Conservation (phyloP, 2,329 filamentous ascomycete genomes). For the Calonectria pseudoreteaudii region DNA sequence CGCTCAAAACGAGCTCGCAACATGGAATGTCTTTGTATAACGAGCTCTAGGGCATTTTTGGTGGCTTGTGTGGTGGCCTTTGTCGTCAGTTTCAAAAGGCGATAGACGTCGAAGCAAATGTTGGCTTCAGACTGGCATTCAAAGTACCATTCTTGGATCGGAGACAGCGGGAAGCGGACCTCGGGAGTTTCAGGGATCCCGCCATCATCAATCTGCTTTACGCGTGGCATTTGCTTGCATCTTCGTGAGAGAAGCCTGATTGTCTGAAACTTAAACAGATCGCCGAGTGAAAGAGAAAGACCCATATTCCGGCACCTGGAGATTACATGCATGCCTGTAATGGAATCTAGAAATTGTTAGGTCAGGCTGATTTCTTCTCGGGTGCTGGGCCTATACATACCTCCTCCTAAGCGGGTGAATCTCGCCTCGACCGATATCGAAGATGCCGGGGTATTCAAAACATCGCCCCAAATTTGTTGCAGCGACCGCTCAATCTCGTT, state of each 20-base stretch:
- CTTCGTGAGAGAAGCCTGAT: background rate
- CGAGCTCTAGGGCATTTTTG: background rate
- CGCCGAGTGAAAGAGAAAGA: background rate
- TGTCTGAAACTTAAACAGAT: background rate
- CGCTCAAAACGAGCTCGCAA: constrained; percentile 18
- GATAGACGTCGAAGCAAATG: constrained; percentile 51
- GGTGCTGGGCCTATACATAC: background rate
- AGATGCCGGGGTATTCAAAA: background rate
- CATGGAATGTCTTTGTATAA: constrained; percentile 23
- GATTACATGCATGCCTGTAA: constrained; percentile 1
- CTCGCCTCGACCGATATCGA: background rate
- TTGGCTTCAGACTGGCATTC: constrained; percentile 39
- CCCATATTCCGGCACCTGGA: background rate
- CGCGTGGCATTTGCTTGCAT: background rate
- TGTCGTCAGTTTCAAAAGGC: constrained; percentile 16
- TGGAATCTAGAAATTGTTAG: background rate
- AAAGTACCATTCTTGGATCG: constrained; percentile 55
- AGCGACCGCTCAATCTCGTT: background rate
- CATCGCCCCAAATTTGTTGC: background rate
- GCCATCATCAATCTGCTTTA: background rate
- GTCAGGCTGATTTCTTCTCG: background rate
- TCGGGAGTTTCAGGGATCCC: background rate
- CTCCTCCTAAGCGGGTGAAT: background rate
- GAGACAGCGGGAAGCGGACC: constrained; percentile 44
- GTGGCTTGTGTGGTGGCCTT: background rate